Base-by-base conservation (phyloP, 192 early-diverging fungal genomes). In the Backusella luteola region DNA sequence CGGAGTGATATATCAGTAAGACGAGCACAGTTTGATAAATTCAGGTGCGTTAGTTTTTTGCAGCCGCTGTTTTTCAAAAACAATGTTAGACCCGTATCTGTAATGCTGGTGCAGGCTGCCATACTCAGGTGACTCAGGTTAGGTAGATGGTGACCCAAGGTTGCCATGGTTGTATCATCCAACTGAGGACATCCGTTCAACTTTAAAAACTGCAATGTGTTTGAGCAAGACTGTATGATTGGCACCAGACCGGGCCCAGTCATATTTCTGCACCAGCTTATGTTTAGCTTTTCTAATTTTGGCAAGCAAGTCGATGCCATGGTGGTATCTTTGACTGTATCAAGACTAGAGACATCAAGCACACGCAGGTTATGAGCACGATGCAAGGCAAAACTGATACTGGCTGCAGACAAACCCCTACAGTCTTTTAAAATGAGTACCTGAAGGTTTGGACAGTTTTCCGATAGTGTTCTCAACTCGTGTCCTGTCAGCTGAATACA, bases 251-350 rank as follows among this genome's bases (percentile, higher is more conserved):
- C 87, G 2, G 71, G 46, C 0, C 83, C 83, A 5, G 82, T 82
- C 68, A 88, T 86, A 42, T 86, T 81, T 12, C 83, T 79, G 66
- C 87, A 88, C 87, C 87, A 88, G 1, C 82, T 81, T 6, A 88
- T 34, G 44, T 88, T 86, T 6, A 88, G 74, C 23, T 74, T 76
- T 41, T 81, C 78, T 3, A 88, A 75, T 8, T 76, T 67, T 7
- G 79, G 84, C 53, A 75, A 75, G n/a, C 23, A 29, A 14, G 26
- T 29, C 76, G 49, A 85, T 79, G 74, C 73, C 4, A 88, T 82
- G 0, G 84, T 86, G 17, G 70, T 52, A 67, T 86, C 79, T 49
- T 84, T 88, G 66, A 88, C 82, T 9, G 78, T 75, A 6, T 78
- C 76, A 11, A 88, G 70, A 19, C 85, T 79, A 0, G 82, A 71